Evolutionary conservation across 331 rosid species (phyloP).

Genomic region (Acacia concinna): DNA sequence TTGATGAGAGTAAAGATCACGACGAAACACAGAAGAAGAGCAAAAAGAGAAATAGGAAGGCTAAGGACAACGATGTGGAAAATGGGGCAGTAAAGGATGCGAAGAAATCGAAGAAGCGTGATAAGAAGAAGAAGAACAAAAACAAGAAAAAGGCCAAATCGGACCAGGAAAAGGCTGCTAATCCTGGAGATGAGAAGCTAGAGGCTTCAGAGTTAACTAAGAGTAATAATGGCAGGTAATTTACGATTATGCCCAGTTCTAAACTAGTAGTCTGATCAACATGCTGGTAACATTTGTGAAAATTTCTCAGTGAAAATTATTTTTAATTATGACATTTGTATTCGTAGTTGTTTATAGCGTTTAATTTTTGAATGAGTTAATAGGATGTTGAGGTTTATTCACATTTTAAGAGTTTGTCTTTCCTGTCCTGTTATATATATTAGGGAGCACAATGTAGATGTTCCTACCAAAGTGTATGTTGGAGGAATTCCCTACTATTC

Average conservation of each 20-base stretch:
- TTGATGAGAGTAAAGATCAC: neutral
- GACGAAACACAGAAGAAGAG: conserved; percentile 32
- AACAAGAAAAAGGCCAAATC: conserved; percentile 31
- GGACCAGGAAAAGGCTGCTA: conserved; percentile 12
- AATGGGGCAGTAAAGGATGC: conserved; percentile 35
- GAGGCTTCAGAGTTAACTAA: conserved; percentile 35
- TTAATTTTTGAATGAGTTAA: neutral
- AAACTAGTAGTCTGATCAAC: neutral
- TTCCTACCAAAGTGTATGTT: conserved; percentile 70
- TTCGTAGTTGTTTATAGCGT: neutral
- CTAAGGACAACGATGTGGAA: conserved; percentile 30
- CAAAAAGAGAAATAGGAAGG: conserved; percentile 40
- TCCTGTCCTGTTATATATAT: conserved; percentile 12
- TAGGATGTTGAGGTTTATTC: neutral
- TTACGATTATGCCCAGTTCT: neutral
- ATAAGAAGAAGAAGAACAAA: conserved; percentile 30
- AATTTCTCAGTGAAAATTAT: neutral
- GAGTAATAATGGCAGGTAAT: conserved; percentile 49
- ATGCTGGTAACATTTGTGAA: neutral
- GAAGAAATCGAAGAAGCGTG: conserved; percentile 24
- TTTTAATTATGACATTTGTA: neutral
- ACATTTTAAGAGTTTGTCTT: neutral
- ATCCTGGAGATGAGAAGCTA: conserved; percentile 33
- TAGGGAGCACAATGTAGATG: conserved; percentile 54
- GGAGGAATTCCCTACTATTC: conserved; percentile 98